Evolutionary conservation across 345 rosid genomes (phyloP), one percentile per base, ranked within the genome.

Genomic region (Erucastrum elatum): DNA sequence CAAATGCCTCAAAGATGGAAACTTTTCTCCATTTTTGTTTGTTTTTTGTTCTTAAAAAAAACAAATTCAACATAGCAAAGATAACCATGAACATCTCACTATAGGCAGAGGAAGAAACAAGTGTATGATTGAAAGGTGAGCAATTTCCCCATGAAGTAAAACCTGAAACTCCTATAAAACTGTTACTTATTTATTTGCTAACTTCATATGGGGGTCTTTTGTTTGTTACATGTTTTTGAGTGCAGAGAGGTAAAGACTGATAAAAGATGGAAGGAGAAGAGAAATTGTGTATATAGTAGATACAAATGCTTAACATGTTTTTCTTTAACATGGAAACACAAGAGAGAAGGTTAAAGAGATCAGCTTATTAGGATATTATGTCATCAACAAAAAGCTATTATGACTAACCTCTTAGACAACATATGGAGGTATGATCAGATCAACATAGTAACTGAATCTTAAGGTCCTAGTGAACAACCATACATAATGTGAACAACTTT

Each of bases 381-480:
- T 77, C 31, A 77, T 77, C 59, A 53, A 77, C 59, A 77, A 64
- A 77, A 77, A 75, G 80, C 27, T 63, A 25, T 70, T 64, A 77
- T 64, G 0, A 29, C 66, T 70, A 64, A 77, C 65, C 21, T 77
- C 41, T n/a, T n/a, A 41, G 11, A 60, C 62, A 68, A 60, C 27
- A 76, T 59, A 76, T 68, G 53, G 46, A 31, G 27, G 46, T n/a
- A 29, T 75, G 41, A 34, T 59, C 41, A 41, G 62, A 60, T 58
- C 74, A 68, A 68, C 53, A 68, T 11, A 68, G 34, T 68, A 59
- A 29, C 44, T 66, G 73, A 60, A 21, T n/a, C n/a, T n/a, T n/a
- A n/a, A n/a, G n/a, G n/a, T n/a, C n/a, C n/a, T n/a, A n/a, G n/a
- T n/a, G n/a, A n/a, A n/a, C n/a, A n/a, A n/a, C n/a, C n/a, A n/a